A percentile compares a stretch with the other conserved stretches of the same genome.
phyloP scores from a whole-genome alignment of 495 filamentous ascomycete species.

The Talaromyces proteolyticus region DNA sequence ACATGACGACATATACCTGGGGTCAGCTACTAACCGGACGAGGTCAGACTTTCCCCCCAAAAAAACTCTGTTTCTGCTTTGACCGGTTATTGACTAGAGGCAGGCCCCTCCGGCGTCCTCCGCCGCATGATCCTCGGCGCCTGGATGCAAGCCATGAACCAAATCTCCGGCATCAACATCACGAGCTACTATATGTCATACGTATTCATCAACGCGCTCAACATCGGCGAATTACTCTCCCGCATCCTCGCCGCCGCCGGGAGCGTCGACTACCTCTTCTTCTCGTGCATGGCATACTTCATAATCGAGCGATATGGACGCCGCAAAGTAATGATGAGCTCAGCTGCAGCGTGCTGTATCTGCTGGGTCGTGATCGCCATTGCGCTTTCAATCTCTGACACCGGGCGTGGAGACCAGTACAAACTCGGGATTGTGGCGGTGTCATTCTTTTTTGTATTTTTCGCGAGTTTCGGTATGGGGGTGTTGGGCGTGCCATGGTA shows the following conservation, averaged over 20 bases:
- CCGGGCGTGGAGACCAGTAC: slow-evolving; percentile 1
- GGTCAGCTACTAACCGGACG: background rate
- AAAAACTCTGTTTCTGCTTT: too few relatives aligned
- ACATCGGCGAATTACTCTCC: slow-evolving; percentile 4
- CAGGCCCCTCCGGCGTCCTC: slow-evolving; percentile 6
- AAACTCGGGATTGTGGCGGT: slow-evolving; percentile 4
- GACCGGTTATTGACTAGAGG: background rate
- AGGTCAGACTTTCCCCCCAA: background rate
- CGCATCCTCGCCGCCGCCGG: slow-evolving; percentile 28
- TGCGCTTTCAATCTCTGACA: background rate
- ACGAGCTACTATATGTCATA: slow-evolving; percentile 9
- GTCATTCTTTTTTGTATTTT: slow-evolving; percentile 5
- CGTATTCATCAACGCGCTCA: background rate
- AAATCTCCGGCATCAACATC: slow-evolving; percentile 14
- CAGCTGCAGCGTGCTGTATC: slow-evolving; percentile 3
- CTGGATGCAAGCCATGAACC: slow-evolving; percentile 7
- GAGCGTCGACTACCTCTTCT: slow-evolving; percentile 38
- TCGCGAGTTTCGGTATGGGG: slow-evolving; percentile 7
- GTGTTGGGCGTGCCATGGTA: slow-evolving; percentile 5
- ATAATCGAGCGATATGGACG: slow-evolving; percentile 39
- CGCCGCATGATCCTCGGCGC: slow-evolving; percentile 6
- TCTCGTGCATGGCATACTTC: slow-evolving; percentile 18
- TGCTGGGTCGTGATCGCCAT: slow-evolving; percentile 6
- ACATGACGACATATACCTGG: slow-evolving; percentile 8
- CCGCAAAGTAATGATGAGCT: slow-evolving; percentile 32